Base-by-base conservation (phyloP, 305 asterid species). In the Galium porrigens region DNA sequence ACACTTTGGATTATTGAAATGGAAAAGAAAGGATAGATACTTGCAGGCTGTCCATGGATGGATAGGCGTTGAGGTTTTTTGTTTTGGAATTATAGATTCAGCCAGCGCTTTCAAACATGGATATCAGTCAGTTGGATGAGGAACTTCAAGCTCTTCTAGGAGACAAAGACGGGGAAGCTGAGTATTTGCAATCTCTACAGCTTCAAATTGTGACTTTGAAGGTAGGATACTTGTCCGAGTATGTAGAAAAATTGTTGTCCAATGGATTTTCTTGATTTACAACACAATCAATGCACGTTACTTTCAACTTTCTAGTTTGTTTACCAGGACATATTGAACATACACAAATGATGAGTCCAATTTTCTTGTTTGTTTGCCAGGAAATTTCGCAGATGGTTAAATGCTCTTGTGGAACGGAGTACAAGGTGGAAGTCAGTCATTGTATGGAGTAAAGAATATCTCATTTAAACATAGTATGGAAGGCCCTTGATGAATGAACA, bases 401-500 rank as follows among this genome's bases (percentile, higher is more conserved):
- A 72, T 90, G 95, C 76, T 76, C 84, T 70, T 90, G 95, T 63
- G 95, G 92, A 62, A 79, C 78, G 79, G 84, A 83, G 73, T 90
- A 77, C 85, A 70, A 52, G 25, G 87, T 77, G 66, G 75, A 52
- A 57, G 70, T 83, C 76, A 78, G 77, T 56, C 48, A 30, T 64
- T 69, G 76, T 66, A 73, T 78, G 66, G 66, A 61, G 69, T 62
- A 70, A 75, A 61, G 65, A 71, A 41, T 56, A 70, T 67, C 60
- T 56, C 56, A 14, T 34, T 33, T 42, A 34, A 62, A 56, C 63
- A 65, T 14, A 41, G 39, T 52, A 71, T 64, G 34, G 56, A 65
- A 56, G 18, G 72, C 20, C 39, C 0, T 18, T 9, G 8, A 54
- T 18, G 34, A 22, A 53, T 64, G 55, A 73, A 58, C 68, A 18